A percentile compares a stretch with the other conserved stretches of the same genome.
Conservation (phyloP, 371 early-diverging fungal species). For the Mucor sp. region DNA sequence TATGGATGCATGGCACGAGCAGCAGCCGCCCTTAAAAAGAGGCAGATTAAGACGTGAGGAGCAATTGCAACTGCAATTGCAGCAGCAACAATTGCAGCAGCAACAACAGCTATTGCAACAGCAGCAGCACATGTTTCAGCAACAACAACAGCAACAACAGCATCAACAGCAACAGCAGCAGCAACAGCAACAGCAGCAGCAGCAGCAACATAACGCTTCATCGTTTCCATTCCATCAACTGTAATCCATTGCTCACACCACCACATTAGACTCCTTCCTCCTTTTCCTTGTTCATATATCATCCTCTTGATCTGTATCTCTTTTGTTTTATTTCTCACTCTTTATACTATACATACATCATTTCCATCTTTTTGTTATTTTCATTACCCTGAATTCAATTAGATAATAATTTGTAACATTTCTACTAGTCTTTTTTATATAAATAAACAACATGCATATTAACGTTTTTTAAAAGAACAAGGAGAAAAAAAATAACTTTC, state of each 20-base stretch:
- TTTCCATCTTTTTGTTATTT: background rate
- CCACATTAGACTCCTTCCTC: background rate
- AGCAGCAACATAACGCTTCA: conserved; percentile 4
- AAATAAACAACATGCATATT: no score
- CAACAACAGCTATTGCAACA: conserved; percentile 9
- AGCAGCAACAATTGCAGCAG: conserved; percentile 6
- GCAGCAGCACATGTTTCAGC: conserved; percentile 4
- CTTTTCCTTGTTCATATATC: background rate
- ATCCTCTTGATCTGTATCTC: background rate
- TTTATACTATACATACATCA: background rate
- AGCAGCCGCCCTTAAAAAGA: conserved; percentile 39
- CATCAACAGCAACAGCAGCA: conserved; percentile 8
- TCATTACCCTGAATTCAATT: background rate
- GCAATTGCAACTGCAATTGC: conserved; percentile 3
- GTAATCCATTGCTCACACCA: background rate
- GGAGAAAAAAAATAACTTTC: no score
- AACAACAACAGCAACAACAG: conserved; percentile 3
- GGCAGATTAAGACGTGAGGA: conserved; percentile 42
- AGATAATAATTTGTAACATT: background rate
- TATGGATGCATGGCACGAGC: conserved; percentile 30
- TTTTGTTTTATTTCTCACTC: background rate
- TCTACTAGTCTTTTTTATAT: background rate
- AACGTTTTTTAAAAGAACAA: no score
- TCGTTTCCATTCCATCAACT: background rate
- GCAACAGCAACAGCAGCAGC: conserved; percentile 4